Base-by-base conservation (phyloP, 192 early-diverging fungal genomes). In the Rhizophagus clarus region DNA sequence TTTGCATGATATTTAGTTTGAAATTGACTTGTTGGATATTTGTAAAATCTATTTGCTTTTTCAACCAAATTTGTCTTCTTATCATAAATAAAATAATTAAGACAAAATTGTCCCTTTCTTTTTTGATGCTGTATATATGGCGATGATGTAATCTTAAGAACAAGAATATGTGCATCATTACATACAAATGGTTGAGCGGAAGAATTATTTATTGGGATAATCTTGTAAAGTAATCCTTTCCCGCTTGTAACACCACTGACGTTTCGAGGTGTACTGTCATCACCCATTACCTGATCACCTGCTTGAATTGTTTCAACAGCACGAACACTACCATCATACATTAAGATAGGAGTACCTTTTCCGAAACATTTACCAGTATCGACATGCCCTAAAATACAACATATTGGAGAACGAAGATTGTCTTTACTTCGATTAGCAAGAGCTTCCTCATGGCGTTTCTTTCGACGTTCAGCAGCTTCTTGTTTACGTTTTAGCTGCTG, bases 381-480 rank as follows among this genome's bases (percentile, higher is more conserved):
- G 81, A 99, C 98, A 88, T 99, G 98, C 42, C 98, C 98, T 70
- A 99, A 85, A 89, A 99, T 98, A 88, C 94, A 95, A 87, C 94
- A 96, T 88, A 99, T 98, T 10, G 98, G 98, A 37, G 97, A 98
- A 34, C 98, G 93, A 80, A 99, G 82, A 80, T 99, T 87, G 75
- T 97, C 96, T 78, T 91, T 93, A 6, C 94, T 95, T 73, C 96
- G 90, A 15, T 94, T 93, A 2, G 91, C 94, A 85, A 94, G 84
- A 15, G 96, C 95, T 0, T 92, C 91, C 62, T 92, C 85, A 77
- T 91, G 83, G 61, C 95, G 90, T 76, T 45, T 64, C 75, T 89
- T 82, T 74, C 93, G 90, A 34, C 95, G 93, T 14, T 87, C 90
- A 12, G 92, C 89, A 28, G 96, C 95, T 47, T 95, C 94, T 83